Evolutionary conservation across 805 yeast genomes (phyloP).

Genomic region (Yarrowia sp.): DNA sequence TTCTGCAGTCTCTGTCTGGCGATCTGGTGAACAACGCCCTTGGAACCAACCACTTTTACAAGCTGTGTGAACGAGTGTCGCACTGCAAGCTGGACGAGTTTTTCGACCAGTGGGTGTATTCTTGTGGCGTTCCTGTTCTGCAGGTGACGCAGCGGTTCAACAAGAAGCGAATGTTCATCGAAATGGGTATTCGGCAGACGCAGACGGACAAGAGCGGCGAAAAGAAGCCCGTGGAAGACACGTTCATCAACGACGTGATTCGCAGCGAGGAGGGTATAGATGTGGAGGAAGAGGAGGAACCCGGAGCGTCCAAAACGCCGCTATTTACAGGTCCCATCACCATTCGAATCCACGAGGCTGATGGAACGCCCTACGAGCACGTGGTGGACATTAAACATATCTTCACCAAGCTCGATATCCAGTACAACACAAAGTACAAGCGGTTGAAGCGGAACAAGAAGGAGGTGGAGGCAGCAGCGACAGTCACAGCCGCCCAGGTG

Average conservation of each 20-base stretch:
- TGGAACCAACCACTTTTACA: conserved; percentile 84
- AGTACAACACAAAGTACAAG: conserved; percentile 91
- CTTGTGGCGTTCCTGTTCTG: conserved; percentile 87
- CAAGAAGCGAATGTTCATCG: conserved; percentile 90
- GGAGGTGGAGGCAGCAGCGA: conserved; percentile 48
- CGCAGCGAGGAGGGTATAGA: conserved; percentile 44
- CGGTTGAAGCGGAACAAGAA: conserved; percentile 68
- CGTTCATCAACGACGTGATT: conserved; percentile 54
- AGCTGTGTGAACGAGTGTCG: conserved; percentile 93
- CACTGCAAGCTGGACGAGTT: conserved; percentile 81
- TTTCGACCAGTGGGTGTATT: conserved; percentile 92
- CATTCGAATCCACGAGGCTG: conserved; percentile 94
- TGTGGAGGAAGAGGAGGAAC: conserved; percentile 20
- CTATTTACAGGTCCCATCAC: conserved; percentile 92
- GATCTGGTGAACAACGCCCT: conserved; percentile 80
- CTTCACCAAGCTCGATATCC: conserved; percentile 87
- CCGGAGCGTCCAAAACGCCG: conserved; percentile 45
- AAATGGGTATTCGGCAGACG: conserved; percentile 90
- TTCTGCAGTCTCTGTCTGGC: conserved; percentile 94
- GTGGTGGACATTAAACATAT: conserved; percentile 89
- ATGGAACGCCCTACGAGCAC: conserved; percentile 98
- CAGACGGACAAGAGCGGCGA: conserved; percentile 65
- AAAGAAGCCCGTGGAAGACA: conserved; percentile 43
- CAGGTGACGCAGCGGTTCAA: conserved; percentile 90
- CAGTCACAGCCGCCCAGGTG: conserved; percentile 5